Base-by-base conservation (phyloP, 805 yeast species). In the Clavispora santaluciae region DNA sequence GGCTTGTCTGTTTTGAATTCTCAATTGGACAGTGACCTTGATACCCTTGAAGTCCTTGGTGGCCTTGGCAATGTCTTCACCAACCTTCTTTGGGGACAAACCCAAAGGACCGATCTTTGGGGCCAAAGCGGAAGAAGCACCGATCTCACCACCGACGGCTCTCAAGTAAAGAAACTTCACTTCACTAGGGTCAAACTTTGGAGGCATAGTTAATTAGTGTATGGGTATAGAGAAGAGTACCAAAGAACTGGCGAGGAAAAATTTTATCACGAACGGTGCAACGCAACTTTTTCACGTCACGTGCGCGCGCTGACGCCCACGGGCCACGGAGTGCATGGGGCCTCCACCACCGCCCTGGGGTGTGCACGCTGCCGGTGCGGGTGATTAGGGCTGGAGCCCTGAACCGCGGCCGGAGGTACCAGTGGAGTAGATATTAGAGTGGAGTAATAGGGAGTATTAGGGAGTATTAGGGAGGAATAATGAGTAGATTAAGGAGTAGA, bases 21-120 rank as follows among this genome's bases (percentile, higher is more conserved):
- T 93, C 75, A 93, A 83, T 79, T 89, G 95, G 55, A 93, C 98
- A 59, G 99, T 93, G 68, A 93, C 98, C 76, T 91, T 87, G 68
- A 93, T 91, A 82, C 99, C 99, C 80, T 93, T 93, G 95, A 82
- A 91, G 70, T 84, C 81, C 79, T 86, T 85, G 79, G 99, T 91
- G 73, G 99, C 99, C 85, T 93, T 93, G 73, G 99, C 99, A 66
- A 93, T 93, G 73, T 93, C 99, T 78, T 93, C 99, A 90, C 99
- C 99, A 70, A 93, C 96, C 85, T 93, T 91, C 95, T 91, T 93
- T 80, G 99, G 97, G 53, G 97, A 89, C 64, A 93, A 81, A 89
- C 99, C 99, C 72, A 93, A 87, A 63, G 99, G 99, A 87, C 99
- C 99, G 70, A 93, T 93, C 91, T 93, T 93, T 73, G 99, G 99